Evolutionary conservation across 1,284 basidiomycete species (phyloP), one percentile per base, ranked within the genome.

Genomic region (Volvariella surrecta): DNA sequence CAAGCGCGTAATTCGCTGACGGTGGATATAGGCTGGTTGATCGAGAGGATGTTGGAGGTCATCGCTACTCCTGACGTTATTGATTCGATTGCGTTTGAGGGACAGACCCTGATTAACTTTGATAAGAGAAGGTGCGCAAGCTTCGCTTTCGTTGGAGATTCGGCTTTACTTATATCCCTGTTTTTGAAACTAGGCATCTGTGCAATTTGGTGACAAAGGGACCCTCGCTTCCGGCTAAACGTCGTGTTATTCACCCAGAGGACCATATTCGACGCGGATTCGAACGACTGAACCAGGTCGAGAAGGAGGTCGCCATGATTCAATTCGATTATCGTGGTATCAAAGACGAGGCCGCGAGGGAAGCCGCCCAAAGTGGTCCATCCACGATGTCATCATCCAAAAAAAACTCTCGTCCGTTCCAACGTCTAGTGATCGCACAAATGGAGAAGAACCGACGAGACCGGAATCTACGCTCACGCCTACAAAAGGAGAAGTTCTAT

Each of bases 371-470:
- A 38, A 62, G 70, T 18, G 61, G 64, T 17, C 57, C 55, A 1
- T 55, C 57, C 43, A 65, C 68, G 2, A 62, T 67, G 16, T 57
- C 67, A 3, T 67, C 74, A 1, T 59, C 61, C 2, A 78, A 72
- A 56, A 77, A 75, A 48, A 54, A 62, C 13, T 60, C 68, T n/a
- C 74, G 80, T 2, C 85, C 87, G 0, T 89, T 89, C 70, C 73
- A 79, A 43, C 66, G 64, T 19, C 63, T 82, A 2, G 69, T 88
- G 16, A 49, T 67, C 2, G 54, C 67, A 17, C 87, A 90, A 57
- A 70, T 80, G 45, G 87, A 89, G 56, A 90, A 89, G 67, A 79
- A 74, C 60, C 78, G 82, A 42, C 74, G 86, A 18, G 87, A 90
- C 60, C 76, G 71, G 50, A 67, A 73, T 48, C 56, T 84, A 43